These are phyloP conservation scores for Rhodocollybia butyracea DNA, from an alignment of 768 basidiomycete species.

Conservation along the genomic window DNA sequence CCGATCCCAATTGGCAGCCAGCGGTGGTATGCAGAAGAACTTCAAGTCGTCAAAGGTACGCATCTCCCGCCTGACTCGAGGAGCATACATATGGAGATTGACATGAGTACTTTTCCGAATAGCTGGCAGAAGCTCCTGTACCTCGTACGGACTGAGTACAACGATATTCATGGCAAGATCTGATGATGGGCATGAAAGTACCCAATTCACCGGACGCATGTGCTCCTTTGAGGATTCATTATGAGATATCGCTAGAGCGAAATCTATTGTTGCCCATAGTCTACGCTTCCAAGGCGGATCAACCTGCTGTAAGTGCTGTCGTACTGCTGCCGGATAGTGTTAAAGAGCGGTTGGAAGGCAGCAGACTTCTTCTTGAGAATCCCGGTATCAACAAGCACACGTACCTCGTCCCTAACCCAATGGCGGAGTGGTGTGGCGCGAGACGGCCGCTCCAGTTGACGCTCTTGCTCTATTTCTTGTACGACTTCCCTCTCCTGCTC, in stretches of 20 bases:
- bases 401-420: constrained; percentile 17
- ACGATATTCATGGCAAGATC: constrained; percentile 13
- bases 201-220: constrained; percentile 26
- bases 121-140: constrained; percentile 19
- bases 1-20: constrained; percentile 13
- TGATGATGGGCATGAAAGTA: constrained; percentile 13
- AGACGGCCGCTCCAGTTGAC: constrained; percentile 13
- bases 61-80: constrained; percentile 12
- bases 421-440: constrained; percentile 16
- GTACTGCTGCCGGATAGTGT: background rate
- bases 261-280: constrained; percentile 14
- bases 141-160: constrained; percentile 29
- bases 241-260: background rate
- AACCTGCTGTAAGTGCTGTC: background rate
- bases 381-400: constrained; percentile 11
- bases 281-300: background rate
- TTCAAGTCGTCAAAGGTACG: constrained; percentile 13
- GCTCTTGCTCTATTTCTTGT: constrained; percentile 19
- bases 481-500: constrained; percentile 23
- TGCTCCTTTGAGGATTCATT: constrained; percentile 9
- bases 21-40: constrained; percentile 22
- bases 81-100: constrained; percentile 25
- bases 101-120: constrained; percentile 18
- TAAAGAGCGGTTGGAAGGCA: constrained; percentile 3
- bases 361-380: background rate